phyloP scores from a whole-genome alignment of 129 eudicot species.

The Saussurea involucrata region DNA sequence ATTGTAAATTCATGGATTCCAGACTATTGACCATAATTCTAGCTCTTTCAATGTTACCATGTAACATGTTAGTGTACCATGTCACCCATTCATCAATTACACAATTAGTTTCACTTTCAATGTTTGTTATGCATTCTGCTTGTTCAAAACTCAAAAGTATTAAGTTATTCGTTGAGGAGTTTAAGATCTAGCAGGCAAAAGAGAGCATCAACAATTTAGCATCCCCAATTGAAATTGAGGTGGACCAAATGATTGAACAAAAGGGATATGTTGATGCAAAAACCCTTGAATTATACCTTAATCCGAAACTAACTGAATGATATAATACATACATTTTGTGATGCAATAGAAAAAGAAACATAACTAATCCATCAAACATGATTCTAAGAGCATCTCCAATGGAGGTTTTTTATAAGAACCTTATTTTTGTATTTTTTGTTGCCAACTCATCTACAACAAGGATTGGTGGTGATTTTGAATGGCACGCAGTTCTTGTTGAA shows the following conservation, averaged over 20 bases:
- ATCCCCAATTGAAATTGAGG: not conserved
- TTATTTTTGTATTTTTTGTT: too few species aligned
- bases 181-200: not conserved
- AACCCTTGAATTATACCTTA: too few species aligned
- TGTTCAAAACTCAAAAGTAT: not conserved
- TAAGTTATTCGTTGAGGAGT: not conserved
- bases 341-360: not conserved
- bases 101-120: not conserved
- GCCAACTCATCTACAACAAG: too few species aligned
- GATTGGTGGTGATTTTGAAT: too few species aligned
- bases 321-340: not conserved
- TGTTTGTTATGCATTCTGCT: not conserved
- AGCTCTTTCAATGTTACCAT: too few species aligned
- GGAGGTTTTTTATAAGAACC: too few species aligned
- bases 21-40: too few species aligned
- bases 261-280: not conserved
- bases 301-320: not conserved
- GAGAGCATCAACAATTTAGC: not conserved
- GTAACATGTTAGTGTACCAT: too few species aligned
- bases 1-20: too few species aligned
- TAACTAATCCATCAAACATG: not conserved
- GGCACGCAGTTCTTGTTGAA: too few species aligned
- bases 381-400: not conserved
- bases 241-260: not conserved
- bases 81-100: not conserved